Percentiles rank a stretch among this genome's conserved stretches.
Evolutionary conservation across 2,329 filamentous ascomycete species (phyloP).

Genomic region (Sporothrix luriei): DNA sequence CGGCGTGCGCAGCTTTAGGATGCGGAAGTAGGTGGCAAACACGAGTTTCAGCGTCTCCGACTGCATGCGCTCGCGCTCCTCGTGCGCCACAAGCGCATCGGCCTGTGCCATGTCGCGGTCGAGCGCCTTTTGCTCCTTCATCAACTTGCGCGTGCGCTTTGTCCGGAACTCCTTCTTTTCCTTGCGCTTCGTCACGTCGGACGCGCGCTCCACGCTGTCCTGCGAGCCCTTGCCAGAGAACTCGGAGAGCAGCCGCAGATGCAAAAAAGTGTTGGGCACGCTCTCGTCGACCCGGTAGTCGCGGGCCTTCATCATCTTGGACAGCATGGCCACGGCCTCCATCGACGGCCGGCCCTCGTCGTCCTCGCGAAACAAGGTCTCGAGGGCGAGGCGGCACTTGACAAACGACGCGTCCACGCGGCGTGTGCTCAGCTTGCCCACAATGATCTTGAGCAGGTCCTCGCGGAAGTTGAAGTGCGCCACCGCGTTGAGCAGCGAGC

Average conservation of each 20-base stretch:
- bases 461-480: slow-evolving; percentile 96
- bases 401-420: slow-evolving; percentile 72
- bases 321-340: slow-evolving; percentile 80
- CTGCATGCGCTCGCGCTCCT: slow-evolving; percentile 91
- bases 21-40: slow-evolving; percentile 92
- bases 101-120: slow-evolving; percentile 93
- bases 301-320: slow-evolving; percentile 92
- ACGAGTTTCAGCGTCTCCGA: slow-evolving; percentile 94
- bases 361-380: slow-evolving; percentile 80
- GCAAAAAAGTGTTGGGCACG: slow-evolving; percentile 87
- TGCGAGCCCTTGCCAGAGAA: slow-evolving; percentile 82
- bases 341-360: slow-evolving; percentile 87
- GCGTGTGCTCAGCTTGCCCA: slow-evolving; percentile 76
- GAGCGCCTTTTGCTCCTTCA: slow-evolving; percentile 82
- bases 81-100: slow-evolving; percentile 85
- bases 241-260: slow-evolving; percentile 83
- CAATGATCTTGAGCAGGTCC: slow-evolving; percentile 83
- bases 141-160: slow-evolving; percentile 79
- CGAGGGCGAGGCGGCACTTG: slow-evolving; percentile 76
- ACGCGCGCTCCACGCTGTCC: slow-evolving; percentile 66
- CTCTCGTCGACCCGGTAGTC: slow-evolving; percentile 82
- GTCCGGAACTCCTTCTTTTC: slow-evolving; percentile 83
- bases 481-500: slow-evolving; percentile 75
- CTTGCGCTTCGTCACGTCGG: slow-evolving; percentile 62
- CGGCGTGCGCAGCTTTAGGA: slow-evolving; percentile 78